Conservation (phyloP, 495 filamentous ascomycete species). For the Podospora australis region DNA sequence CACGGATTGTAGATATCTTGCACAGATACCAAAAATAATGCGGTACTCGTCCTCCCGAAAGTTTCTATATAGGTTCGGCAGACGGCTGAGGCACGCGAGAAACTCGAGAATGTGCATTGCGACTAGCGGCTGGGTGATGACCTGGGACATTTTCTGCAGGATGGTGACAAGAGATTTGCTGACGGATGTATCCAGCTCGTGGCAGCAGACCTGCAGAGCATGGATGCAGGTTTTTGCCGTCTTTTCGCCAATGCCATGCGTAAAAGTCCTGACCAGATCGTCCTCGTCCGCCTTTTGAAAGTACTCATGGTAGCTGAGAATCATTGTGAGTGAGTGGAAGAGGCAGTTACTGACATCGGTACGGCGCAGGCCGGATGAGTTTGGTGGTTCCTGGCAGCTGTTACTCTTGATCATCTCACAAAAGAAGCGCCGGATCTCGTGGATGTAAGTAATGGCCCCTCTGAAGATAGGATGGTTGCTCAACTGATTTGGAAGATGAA, state of each 20-base stretch:
- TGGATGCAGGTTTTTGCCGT: conserved; percentile 90
- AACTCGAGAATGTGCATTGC: conserved; percentile 95
- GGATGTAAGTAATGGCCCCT: conserved; percentile 63
- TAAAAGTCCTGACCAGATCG: conserved; percentile 77
- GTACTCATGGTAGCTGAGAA: conserved; percentile 79
- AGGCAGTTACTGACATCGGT: conserved; percentile 83
- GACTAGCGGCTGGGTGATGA: conserved; percentile 85
- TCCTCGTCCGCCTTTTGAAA: conserved; percentile 84
- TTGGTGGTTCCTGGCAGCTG: conserved; percentile 69
- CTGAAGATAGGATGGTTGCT: conserved; percentile 82
- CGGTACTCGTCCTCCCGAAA: conserved; percentile 82
- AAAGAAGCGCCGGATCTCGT: conserved; percentile 65
- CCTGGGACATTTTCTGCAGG: conserved; percentile 85
- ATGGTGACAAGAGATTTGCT: conserved; percentile 76
- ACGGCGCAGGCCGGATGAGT: conserved; percentile 68
- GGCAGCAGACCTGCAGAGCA: conserved; percentile 85
- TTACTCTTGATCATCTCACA: conserved; percentile 74
- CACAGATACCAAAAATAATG: conserved; percentile 89
- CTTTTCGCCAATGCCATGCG: conserved; percentile 74
- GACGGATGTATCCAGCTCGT: conserved; percentile 79
- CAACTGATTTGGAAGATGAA: conserved; percentile 81
- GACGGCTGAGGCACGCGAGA: conserved; percentile 72
- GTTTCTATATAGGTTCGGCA: conserved; percentile 80
- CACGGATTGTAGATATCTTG: conserved; percentile 75
- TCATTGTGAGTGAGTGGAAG: conserved; percentile 73